Evolutionary conservation across 257 asterid species (phyloP), one percentile per base, ranked within the genome.

Genomic region (Lantana camara): DNA sequence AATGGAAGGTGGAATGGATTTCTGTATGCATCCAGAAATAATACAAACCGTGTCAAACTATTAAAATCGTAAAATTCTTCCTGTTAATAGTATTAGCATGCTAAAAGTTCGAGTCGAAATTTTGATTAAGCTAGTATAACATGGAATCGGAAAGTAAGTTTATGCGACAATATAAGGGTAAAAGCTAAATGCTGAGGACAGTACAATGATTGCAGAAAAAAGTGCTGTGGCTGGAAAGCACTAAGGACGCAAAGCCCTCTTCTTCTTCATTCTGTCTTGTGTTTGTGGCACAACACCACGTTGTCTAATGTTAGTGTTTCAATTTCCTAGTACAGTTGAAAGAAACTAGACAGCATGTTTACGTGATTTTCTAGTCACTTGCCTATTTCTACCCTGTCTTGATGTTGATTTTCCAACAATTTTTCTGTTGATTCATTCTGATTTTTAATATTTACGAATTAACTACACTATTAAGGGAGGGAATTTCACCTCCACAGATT

Each of bases 321-420:
- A 4, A 1, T 37, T 23, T 46, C 52, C 11, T 16, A 23, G 13
- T 15, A 17, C 11, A 7, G 22, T 16, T 7, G 8, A 46, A 46
- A n/a, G 27, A 3, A 19, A 8, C 21, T 44, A 44, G 4, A 5
- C 14, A 14, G 15, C 9, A 44, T 44, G n/a, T 15, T 14, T 14
- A 44, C 7, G 21, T 11, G 12, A 12, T 41, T 44, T 44, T 3
- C 21, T 14, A 44, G 15, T 21, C 50, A 14, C 35, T 51, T 14
- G 46, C 16, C 49, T 35, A 17, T 7, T 32, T 40, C 37, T 42
- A 29, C 19, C 42, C 56, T 66, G 56, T 54, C 19, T 13, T 41
- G 63, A 66, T 29, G 63, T 66, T 54, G 56, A 66, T 54, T 13
- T 16, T 9, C 35, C 38, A 53, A 53, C 71, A 46, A 53, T 29